Evolutionary conservation across 2,329 filamentous ascomycete genomes (phyloP).

Genomic region (Xylariaceae sp.): DNA sequence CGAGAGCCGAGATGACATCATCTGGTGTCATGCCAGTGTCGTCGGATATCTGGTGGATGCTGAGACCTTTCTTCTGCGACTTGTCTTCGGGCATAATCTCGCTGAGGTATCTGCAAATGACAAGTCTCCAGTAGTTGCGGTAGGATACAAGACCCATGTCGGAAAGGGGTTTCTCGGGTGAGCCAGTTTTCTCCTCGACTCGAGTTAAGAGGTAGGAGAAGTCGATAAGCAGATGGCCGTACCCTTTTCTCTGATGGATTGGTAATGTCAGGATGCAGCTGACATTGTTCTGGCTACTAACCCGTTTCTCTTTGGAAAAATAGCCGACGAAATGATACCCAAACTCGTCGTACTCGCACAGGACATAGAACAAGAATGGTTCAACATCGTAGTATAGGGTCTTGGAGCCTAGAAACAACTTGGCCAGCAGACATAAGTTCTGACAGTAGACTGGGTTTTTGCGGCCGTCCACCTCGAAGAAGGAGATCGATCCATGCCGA

Average conservation of each 20-base stretch:
- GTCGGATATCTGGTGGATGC: slow-evolving; percentile 69
- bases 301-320: slow-evolving; percentile 96
- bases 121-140: slow-evolving; percentile 91
- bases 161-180: slow-evolving; percentile 93
- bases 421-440: slow-evolving; percentile 91
- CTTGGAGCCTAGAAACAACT: slow-evolving; percentile 97
- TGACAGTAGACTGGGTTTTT: slow-evolving; percentile 99
- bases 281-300: slow-evolving; percentile 93
- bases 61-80: slow-evolving; percentile 45
- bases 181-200: slow-evolving; percentile 89
- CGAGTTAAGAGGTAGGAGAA: slow-evolving; percentile 96
- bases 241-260: slow-evolving; percentile 95
- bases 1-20: slow-evolving; percentile 90
- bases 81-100: slow-evolving; percentile 42
- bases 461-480: slow-evolving; percentile 95
- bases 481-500: slow-evolving; percentile 81
- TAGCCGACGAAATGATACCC: slow-evolving; percentile 99
- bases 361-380: slow-evolving; percentile 94
- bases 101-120: slow-evolving; percentile 80
- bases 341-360: slow-evolving; percentile 86
- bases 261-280: slow-evolving; percentile 95
- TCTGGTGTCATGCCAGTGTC: slow-evolving; percentile 94
- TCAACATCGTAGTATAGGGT: slow-evolving; percentile 98
- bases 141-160: slow-evolving; percentile 98
- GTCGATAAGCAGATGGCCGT: slow-evolving; percentile 93